These are phyloP conservation scores for Lactifluus volemus DNA, from an alignment of 768 basidiomycete genomes.

Conservation along the genomic window DNA sequence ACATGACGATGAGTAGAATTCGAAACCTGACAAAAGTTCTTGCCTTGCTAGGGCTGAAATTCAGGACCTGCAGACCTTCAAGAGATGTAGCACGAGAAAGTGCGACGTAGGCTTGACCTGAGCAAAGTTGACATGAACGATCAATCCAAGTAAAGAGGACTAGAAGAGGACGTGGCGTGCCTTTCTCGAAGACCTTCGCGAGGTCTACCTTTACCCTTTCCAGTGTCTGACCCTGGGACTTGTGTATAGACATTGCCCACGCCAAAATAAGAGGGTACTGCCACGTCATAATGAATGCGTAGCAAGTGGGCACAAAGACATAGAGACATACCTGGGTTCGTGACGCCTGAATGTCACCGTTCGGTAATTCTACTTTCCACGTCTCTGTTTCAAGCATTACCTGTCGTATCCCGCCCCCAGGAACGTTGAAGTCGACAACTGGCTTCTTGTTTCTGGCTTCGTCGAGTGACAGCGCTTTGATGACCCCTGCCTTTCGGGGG, in stretches of 20 bases:
- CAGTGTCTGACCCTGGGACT: constrained; percentile 94
- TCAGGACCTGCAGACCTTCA: constrained; percentile 76
- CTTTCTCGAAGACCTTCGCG: constrained; percentile 88
- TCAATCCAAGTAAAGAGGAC: neutral
- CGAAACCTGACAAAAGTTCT: neutral
- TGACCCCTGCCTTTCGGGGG: neutral
- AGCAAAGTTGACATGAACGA: neutral
- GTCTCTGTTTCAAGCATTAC: constrained; percentile 57
- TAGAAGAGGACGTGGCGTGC: constrained; percentile 28
- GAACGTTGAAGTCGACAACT: constrained; percentile 67
- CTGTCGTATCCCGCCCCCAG: constrained; percentile 45
- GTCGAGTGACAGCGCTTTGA: constrained; percentile 4
- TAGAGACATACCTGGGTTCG: constrained; percentile 57
- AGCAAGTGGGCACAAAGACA: neutral
- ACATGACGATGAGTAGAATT: neutral
- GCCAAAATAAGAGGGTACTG: constrained; percentile 83
- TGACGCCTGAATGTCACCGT: constrained; percentile 72
- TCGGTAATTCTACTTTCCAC: constrained; percentile 87
- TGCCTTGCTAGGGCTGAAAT: constrained; percentile 72
- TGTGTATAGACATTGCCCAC: constrained; percentile 99
- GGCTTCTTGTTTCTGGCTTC: constrained; percentile 36
- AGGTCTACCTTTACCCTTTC: constrained; percentile 93
- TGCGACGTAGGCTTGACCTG: constrained; percentile 88
- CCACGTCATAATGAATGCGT: neutral
- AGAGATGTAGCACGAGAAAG: constrained; percentile 83